Percentiles rank a stretch among this genome's conserved stretches.
phyloP scores from a whole-genome alignment of 1,284 basidiomycete species.

The Puccinia coronata region DNA sequence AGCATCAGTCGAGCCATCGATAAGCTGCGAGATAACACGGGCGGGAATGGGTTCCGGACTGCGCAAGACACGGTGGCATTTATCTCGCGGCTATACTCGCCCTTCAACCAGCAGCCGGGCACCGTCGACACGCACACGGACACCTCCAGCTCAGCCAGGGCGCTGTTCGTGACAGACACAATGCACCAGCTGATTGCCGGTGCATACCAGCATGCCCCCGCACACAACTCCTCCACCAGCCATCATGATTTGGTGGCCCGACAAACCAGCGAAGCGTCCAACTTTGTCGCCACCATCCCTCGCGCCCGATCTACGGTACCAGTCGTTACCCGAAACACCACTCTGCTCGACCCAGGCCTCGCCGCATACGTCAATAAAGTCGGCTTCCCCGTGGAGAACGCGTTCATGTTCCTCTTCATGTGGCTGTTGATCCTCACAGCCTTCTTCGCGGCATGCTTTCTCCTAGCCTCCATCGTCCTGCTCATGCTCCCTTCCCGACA shows the following conservation, averaged over 20 bases:
- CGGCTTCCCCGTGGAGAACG: slow-evolving; percentile 47
- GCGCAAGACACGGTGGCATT: slow-evolving; percentile 34
- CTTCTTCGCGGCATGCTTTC: slow-evolving; percentile 6
- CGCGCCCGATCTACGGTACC: slow-evolving; percentile 2
- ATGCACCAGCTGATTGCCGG: slow-evolving; percentile 1
- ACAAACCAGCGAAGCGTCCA: not conserved
- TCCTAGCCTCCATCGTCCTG: not conserved
- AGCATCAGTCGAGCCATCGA: slow-evolving; percentile 53
- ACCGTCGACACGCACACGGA: not conserved
- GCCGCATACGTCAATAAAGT: slow-evolving; percentile 45
- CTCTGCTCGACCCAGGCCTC: slow-evolving; percentile 42
- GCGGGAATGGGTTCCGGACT: slow-evolving; percentile 38
- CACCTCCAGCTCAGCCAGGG: not conserved
- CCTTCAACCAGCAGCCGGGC: slow-evolving; percentile 33
- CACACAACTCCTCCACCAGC: not conserved
- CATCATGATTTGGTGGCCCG: not conserved
- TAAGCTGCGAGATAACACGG: slow-evolving; percentile 39
- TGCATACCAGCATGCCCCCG: not conserved
- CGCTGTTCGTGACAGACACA: not conserved
- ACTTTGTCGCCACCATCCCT: not conserved
- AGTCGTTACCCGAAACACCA: slow-evolving; percentile 39
- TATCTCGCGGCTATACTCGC: slow-evolving; percentile 26
- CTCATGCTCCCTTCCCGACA: not conserved
- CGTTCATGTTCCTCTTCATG: slow-evolving; percentile 45
- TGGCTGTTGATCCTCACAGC: slow-evolving; percentile 35